Percentiles rank a stretch among this genome's conserved stretches.
These are phyloP conservation scores for Kernera saxatilis DNA, from an alignment of 345 rosid species.

Conservation along the genomic window DNA sequence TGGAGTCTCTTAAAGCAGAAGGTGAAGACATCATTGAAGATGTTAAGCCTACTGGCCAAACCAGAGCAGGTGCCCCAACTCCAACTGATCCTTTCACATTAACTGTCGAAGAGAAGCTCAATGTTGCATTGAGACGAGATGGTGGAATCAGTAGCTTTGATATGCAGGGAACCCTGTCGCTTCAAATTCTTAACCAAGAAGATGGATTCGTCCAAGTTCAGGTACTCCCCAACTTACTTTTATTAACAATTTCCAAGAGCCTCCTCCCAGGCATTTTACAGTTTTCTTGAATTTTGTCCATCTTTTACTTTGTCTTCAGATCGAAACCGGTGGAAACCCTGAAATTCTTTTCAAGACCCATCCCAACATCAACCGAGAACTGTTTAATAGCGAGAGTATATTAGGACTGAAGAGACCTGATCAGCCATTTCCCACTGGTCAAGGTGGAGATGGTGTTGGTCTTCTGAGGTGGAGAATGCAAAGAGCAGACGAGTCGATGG, in stretches of 20 bases:
- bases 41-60: slow-evolving; percentile 62
- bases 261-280: not conserved
- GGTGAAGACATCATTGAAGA: slow-evolving; percentile 96
- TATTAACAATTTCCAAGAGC: not conserved
- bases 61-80: slow-evolving; percentile 52
- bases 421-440: slow-evolving; percentile 91
- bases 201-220: slow-evolving; percentile 97
- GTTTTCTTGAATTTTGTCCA: not conserved
- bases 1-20: slow-evolving; percentile 97
- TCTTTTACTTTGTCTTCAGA: slow-evolving; percentile 41
- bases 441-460: slow-evolving; percentile 92
- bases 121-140: slow-evolving; percentile 74
- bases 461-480: slow-evolving; percentile 99
- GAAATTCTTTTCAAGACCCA: slow-evolving; percentile 88
- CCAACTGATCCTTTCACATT: slow-evolving; percentile 89
- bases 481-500: slow-evolving; percentile 90
- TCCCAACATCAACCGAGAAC: slow-evolving; percentile 89
- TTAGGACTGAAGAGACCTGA: slow-evolving; percentile 91
- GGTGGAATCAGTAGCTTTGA: slow-evolving; percentile 96
- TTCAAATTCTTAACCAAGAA: slow-evolving; percentile 93
- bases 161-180: slow-evolving; percentile 90
- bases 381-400: slow-evolving; percentile 67
- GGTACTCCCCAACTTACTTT: slow-evolving; percentile 38
- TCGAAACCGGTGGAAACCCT: slow-evolving; percentile 84
- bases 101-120: slow-evolving; percentile 90